phyloP scores from a whole-genome alignment of 208 protist genomes.

The Blechomonas ayalai region DNA sequence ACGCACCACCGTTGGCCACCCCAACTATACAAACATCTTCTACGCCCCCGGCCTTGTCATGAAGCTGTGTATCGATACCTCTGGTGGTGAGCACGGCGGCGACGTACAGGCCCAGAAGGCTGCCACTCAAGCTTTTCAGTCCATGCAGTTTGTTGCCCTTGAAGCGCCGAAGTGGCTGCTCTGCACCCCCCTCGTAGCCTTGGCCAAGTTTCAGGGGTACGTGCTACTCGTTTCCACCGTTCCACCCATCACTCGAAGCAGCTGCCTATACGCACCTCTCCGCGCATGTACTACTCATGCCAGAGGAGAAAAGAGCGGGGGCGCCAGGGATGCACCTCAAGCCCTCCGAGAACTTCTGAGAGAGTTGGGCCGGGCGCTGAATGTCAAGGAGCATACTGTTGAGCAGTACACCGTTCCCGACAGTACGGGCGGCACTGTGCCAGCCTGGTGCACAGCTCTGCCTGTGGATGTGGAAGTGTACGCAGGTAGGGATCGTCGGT shows the following conservation, averaged over 20 bases:
- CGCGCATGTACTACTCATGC: slow-evolving; percentile 1
- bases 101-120: slow-evolving; percentile 29
- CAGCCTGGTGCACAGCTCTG: slow-evolving; percentile 5
- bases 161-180: slow-evolving; percentile 43
- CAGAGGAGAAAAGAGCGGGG: neutral
- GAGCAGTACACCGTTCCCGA: neutral
- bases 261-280: slow-evolving; percentile 12
- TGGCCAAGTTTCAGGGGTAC: slow-evolving; percentile 54
- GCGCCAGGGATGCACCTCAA: slow-evolving; percentile 3
- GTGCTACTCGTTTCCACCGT: slow-evolving; percentile 42
- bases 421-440: slow-evolving; percentile 1
- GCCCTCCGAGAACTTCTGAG: slow-evolving; percentile 24
- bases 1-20: slow-evolving; percentile 13
- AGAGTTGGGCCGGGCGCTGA: slow-evolving; percentile 19
- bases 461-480: slow-evolving; percentile 22
- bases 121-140: slow-evolving; percentile 20
- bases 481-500: slow-evolving; percentile 42
- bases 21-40: slow-evolving; percentile 13
- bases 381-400: slow-evolving; percentile 23
- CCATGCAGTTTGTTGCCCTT: slow-evolving; percentile 23
- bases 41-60: slow-evolving; percentile 38
- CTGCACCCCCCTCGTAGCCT: slow-evolving; percentile 32
- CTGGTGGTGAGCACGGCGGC: slow-evolving; percentile 28
- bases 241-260: slow-evolving; percentile 19
- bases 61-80: slow-evolving; percentile 38